Percentiles rank a stretch among this genome's conserved stretches.
Conservation (phyloP, 441 rosid species). For the Capsella rubella region DNA sequence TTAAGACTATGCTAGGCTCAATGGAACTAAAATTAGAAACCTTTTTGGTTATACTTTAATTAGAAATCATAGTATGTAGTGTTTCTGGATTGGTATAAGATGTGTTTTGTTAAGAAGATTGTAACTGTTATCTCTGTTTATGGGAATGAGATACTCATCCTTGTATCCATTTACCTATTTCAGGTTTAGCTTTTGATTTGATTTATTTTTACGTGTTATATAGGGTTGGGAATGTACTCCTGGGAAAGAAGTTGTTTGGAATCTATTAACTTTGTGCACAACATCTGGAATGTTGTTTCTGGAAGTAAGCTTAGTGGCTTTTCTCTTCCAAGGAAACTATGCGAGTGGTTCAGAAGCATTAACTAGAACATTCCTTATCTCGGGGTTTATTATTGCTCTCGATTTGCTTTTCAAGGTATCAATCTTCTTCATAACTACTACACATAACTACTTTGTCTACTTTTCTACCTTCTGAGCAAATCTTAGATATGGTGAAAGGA, state of each 20-base stretch:
- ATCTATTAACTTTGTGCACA: constrained; percentile 75
- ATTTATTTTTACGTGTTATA: neutral
- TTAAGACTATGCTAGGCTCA: neutral
- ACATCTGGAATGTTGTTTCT: constrained; percentile 90
- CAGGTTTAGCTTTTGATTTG: neutral
- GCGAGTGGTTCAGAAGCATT: constrained; percentile 81
- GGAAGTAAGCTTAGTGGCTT: constrained; percentile 97
- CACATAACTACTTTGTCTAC: neutral
- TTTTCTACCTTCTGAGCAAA: neutral
- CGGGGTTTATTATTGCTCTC: constrained; percentile 72
- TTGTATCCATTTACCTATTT: neutral
- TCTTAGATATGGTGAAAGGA: neutral
- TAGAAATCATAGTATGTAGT: neutral
- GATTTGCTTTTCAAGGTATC: constrained; percentile 90
- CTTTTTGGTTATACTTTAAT: neutral
- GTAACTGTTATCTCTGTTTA: neutral
- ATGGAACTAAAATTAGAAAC: constrained; percentile 10
- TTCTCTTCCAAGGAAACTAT: constrained; percentile 87
- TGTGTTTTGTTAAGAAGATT: neutral
- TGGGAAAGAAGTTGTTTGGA: constrained; percentile 79
- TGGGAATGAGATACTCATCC: neutral
- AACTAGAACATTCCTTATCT: constrained; percentile 74
- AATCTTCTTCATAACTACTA: constrained; percentile 5
- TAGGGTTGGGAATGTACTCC: constrained; percentile 91
- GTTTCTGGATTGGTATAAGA: neutral